Conservation (phyloP, 2,329 filamentous ascomycete species). For the Hypoxylon sp. region DNA sequence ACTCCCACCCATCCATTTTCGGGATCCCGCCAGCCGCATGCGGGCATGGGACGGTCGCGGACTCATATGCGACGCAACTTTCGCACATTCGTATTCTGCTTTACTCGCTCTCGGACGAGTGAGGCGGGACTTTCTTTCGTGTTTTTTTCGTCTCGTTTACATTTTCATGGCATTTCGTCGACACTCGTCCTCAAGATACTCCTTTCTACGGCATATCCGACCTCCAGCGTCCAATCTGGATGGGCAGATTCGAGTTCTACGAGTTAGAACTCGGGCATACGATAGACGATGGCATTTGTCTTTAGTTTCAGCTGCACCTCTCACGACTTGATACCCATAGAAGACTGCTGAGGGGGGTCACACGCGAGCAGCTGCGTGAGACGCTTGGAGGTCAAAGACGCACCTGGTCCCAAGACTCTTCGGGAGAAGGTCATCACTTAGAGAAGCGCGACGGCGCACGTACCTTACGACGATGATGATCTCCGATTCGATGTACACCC, state of each 20-base stretch:
- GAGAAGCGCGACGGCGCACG: slow-evolving; percentile 41
- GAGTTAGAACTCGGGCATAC: slow-evolving; percentile 46
- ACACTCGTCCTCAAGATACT: slow-evolving; percentile 39
- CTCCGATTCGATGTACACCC: slow-evolving; percentile 46
- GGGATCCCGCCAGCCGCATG: slow-evolving; percentile 20
- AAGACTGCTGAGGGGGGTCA: slow-evolving; percentile 42
- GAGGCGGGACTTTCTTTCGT: slow-evolving; percentile 30
- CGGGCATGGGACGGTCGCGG: slow-evolving; percentile 25
- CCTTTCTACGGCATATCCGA: slow-evolving; percentile 46
- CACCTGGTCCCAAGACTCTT: slow-evolving; percentile 42
- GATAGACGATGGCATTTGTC: slow-evolving; percentile 51
- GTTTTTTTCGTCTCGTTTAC: slow-evolving; percentile 29
- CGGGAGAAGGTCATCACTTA: slow-evolving; percentile 43
- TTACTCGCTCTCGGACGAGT: slow-evolving; percentile 31
- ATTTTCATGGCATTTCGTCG: slow-evolving; percentile 41
- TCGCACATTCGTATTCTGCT: slow-evolving; percentile 32
- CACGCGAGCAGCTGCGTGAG: slow-evolving; percentile 48
- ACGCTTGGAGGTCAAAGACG: slow-evolving; percentile 44
- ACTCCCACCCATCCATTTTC: slow-evolving; percentile 25
- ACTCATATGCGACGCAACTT: slow-evolving; percentile 40
- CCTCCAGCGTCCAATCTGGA: slow-evolving; percentile 44
- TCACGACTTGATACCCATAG: slow-evolving; percentile 50
- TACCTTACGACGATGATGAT: slow-evolving; percentile 47
- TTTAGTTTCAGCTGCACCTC: slow-evolving; percentile 47
- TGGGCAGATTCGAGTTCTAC: slow-evolving; percentile 47